phyloP scores from a whole-genome alignment of 1,284 basidiomycete species.

The Irpex rosettiformis region DNA sequence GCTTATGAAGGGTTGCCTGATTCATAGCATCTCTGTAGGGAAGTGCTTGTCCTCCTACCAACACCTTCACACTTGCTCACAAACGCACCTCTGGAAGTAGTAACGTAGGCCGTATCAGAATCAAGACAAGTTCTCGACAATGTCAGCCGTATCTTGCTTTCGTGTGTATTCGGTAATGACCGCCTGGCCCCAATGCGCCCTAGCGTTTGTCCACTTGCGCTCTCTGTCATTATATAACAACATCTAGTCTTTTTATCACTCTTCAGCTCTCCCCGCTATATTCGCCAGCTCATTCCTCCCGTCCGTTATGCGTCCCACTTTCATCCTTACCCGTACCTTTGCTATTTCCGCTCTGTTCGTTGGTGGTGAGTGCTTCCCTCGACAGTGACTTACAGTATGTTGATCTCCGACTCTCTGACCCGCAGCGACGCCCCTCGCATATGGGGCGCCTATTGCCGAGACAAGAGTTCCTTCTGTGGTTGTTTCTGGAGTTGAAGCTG shows the following conservation, averaged over 20 bases:
- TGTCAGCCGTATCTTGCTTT: not conserved
- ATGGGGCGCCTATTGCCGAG: constrained; percentile 4
- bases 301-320: constrained; percentile 14
- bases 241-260: too few species aligned
- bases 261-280: not conserved
- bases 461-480: not conserved
- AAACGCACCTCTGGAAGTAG: constrained; percentile 1
- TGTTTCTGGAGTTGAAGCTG: not conserved
- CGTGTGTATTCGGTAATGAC: not conserved
- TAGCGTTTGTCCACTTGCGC: not conserved
- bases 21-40: not conserved
- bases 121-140: not conserved
- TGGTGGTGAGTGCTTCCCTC: constrained; percentile 5
- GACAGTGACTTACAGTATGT: not conserved
- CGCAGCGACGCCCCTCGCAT: constrained; percentile 2
- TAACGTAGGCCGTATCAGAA: not conserved
- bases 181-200: not conserved
- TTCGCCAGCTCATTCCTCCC: not conserved
- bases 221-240: too few species aligned
- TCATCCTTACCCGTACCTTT: constrained; percentile 15
- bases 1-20: not conserved
- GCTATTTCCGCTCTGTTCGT: constrained; percentile 12
- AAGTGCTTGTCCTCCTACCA: not conserved
- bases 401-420: not conserved
- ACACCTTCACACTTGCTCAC: not conserved